Conservation (phyloP, 2,329 filamentous ascomycete species). For the Aspergillus eucalypticola region DNA sequence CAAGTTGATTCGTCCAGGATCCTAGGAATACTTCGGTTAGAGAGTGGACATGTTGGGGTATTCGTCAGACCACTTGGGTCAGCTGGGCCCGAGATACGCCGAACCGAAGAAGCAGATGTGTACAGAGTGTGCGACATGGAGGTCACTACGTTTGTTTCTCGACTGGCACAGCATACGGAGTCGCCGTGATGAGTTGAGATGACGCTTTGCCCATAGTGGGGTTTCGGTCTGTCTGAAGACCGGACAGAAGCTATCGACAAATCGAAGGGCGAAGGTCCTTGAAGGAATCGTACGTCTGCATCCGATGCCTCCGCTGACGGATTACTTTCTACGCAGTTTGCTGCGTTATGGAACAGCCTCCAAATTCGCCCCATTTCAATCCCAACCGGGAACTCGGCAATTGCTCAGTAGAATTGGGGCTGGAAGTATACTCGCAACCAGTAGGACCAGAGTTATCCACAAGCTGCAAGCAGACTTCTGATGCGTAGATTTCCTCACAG, state of each 20-base stretch:
- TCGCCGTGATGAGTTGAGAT: background rate
- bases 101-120: background rate
- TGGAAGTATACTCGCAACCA: too few relatives aligned
- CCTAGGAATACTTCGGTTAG: background rate
- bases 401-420: too few relatives aligned
- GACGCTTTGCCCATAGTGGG: background rate
- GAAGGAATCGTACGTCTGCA: background rate
- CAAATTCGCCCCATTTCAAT: background rate
- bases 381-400: too few relatives aligned
- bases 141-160: background rate
- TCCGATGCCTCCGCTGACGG: background rate
- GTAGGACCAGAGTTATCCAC: too few relatives aligned
- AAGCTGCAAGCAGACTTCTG: too few relatives aligned
- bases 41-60: background rate
- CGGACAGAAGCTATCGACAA: background rate
- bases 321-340: background rate
- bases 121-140: background rate
- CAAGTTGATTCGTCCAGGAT: background rate
- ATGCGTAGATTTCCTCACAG: too few relatives aligned
- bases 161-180: background rate
- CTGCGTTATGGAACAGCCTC: background rate
- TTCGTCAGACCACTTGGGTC: background rate
- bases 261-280: background rate
- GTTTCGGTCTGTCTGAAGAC: background rate
- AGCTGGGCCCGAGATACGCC: background rate